Evolutionary conservation across 441 rosid species (phyloP).

Genomic region (Dalechampia spathulata): DNA sequence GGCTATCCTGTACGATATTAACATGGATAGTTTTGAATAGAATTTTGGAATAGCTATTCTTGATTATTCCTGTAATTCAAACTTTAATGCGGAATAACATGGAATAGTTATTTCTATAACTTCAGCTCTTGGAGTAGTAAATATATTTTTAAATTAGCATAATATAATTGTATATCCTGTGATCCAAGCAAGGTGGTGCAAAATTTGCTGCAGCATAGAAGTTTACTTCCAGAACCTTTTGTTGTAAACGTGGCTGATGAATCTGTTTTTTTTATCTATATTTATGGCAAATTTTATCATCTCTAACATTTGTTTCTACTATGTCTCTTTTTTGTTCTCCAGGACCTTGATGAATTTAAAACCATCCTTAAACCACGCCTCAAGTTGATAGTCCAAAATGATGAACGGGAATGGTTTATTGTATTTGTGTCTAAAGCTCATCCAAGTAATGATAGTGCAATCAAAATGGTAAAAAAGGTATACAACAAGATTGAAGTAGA

Average conservation of each 20-base stretch:
- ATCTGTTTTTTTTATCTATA: not conserved
- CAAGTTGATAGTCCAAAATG: conserved; percentile 86
- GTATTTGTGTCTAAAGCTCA: conserved; percentile 94
- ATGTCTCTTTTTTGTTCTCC: conserved; percentile 7
- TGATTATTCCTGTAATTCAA: no score
- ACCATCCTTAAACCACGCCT: conserved; percentile 92
- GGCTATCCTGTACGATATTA: no score
- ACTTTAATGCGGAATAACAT: no score
- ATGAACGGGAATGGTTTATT: conserved; percentile 96
- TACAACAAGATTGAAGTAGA: conserved; percentile 94
- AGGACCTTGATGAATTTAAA: conserved; percentile 99
- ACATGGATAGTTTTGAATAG: no score
- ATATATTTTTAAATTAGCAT: no score
- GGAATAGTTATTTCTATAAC: no score
- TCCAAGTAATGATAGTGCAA: conserved; percentile 86
- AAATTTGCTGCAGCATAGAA: no score
- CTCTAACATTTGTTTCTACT: conserved; percentile 14
- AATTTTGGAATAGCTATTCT: no score
- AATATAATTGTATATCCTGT: no score
- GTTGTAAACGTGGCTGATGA: not conserved
- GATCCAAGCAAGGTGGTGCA: no score
- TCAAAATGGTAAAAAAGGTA: conserved; percentile 81
- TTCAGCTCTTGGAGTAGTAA: no score
- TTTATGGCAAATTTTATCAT: not conserved
- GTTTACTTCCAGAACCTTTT: conserved; percentile 5